Conservation (phyloP, 2,329 filamentous ascomycete genomes). For the Ceratocystis colombiana region DNA sequence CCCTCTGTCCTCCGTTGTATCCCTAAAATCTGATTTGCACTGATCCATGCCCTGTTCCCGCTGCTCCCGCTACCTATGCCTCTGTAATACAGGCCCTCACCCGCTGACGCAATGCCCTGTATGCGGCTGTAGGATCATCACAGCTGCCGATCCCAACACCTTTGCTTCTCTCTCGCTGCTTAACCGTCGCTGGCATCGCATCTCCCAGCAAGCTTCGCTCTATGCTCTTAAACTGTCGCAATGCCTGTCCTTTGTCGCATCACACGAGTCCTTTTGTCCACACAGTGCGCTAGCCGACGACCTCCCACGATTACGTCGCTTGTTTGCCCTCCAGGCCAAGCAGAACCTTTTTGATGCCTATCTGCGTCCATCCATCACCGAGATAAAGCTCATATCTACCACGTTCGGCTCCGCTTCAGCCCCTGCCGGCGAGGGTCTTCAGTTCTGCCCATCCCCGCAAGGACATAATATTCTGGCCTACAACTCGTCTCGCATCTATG, state of each 20-base stretch:
- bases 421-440: constrained; percentile 75
- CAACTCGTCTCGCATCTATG: constrained; percentile 75
- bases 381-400: constrained; percentile 71
- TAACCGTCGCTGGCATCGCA: constrained; percentile 54
- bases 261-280: constrained; percentile 36
- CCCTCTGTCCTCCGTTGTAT: constrained; percentile 29
- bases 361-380: constrained; percentile 56
- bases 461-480: constrained; percentile 68
- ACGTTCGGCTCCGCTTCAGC: constrained; percentile 76
- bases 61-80: background rate
- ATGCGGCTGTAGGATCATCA: constrained; percentile 44
- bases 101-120: constrained; percentile 18
- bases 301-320: constrained; percentile 50
- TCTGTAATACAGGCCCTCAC: background rate
- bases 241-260: constrained; percentile 50
- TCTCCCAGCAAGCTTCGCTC: constrained; percentile 53
- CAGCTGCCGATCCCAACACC: constrained; percentile 48
- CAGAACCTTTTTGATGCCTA: constrained; percentile 70
- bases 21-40: background rate
- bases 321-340: constrained; percentile 61
- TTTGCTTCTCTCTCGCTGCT: constrained; percentile 58
- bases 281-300: constrained; percentile 38
- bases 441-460: constrained; percentile 67
- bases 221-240: constrained; percentile 53
- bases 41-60: background rate